These are phyloP conservation scores for Cryphonectria parasitica DNA, from an alignment of 2,329 filamentous ascomycete genomes.

Conservation along the genomic window DNA sequence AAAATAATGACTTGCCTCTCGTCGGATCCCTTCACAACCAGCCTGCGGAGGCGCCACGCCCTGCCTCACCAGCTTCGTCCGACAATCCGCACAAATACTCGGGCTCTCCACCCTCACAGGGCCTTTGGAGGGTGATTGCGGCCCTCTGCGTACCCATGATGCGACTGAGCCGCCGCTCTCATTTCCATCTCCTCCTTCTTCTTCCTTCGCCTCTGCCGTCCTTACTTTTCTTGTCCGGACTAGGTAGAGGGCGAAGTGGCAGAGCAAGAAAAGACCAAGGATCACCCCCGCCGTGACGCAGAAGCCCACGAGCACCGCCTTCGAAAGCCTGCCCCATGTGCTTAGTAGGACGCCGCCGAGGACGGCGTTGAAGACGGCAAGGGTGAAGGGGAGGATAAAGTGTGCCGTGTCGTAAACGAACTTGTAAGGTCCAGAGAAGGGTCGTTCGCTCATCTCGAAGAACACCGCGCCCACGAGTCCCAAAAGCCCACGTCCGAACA, in stretches of 20 bases:
- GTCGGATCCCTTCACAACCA: neutral
- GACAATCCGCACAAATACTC: neutral
- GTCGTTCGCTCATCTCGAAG: constrained; percentile 9
- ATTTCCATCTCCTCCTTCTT: too few relatives aligned
- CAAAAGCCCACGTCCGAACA: constrained; percentile 10
- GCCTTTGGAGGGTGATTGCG: neutral
- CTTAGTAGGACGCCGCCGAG: constrained; percentile 17
- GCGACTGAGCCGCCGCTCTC: neutral
- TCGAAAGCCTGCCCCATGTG: constrained; percentile 19
- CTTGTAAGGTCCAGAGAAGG: constrained; percentile 7
- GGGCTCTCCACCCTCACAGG: neutral
- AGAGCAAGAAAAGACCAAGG: constrained; percentile 13
- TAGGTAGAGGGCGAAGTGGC: constrained; percentile 22
- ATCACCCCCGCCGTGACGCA: constrained; percentile 19
- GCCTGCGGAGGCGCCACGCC: neutral
- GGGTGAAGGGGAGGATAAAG: constrained; percentile 21
- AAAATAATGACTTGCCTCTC: constrained; percentile 12
- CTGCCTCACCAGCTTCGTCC: neutral
- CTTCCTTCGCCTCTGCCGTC: neutral
- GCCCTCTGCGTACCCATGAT: neutral
- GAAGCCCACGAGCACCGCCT: constrained; percentile 16
- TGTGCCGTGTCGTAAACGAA: constrained; percentile 18
- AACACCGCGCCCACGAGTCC: neutral
- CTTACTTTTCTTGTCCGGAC: neutral
- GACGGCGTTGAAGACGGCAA: constrained; percentile 12